Conservation (phyloP, 768 basidiomycete genomes). For the Trametes gibbosa region DNA sequence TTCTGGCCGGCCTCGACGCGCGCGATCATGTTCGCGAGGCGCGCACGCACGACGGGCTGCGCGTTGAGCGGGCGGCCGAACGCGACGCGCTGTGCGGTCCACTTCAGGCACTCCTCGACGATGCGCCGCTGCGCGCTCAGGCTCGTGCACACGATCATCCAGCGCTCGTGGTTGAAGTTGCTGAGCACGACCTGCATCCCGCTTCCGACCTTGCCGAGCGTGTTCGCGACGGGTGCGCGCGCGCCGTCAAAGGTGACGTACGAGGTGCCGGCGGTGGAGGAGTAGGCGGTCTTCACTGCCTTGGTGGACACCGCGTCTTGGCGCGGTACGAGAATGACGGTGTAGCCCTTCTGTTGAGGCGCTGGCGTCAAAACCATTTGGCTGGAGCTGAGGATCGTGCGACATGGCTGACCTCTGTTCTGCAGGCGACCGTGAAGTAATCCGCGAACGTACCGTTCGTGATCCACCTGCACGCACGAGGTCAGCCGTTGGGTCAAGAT, state of each 20-base stretch:
- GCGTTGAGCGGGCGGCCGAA: conserved; percentile 84
- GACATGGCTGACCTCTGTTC: conserved; percentile 51
- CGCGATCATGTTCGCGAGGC: conserved; percentile 87
- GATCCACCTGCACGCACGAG: conserved; percentile 64
- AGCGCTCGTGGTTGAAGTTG: conserved; percentile 89
- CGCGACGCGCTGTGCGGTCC: conserved; percentile 85
- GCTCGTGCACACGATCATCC: conserved; percentile 77
- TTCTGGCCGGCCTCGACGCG: conserved; percentile 82
- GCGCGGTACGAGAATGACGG: conserved; percentile 74
- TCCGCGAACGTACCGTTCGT: conserved; percentile 85
- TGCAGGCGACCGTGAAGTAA: conserved; percentile 80
- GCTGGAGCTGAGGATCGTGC: not conserved
- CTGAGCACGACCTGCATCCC: conserved; percentile 82
- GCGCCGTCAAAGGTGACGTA: conserved; percentile 78
- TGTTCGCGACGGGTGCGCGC: conserved; percentile 82
- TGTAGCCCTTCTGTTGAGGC: conserved; percentile 57
- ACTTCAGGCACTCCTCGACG: conserved; percentile 93
- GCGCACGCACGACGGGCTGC: conserved; percentile 85
- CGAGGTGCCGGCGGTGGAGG: conserved; percentile 85
- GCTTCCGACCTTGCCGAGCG: conserved; percentile 80
- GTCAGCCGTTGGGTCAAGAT: not conserved
- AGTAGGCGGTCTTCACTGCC: conserved; percentile 91
- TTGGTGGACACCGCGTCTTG: conserved; percentile 76
- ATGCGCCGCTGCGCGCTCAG: conserved; percentile 74
- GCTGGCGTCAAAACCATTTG: not conserved